phyloP scores from a whole-genome alignment of 2,329 filamentous ascomycete genomes.

The Penicillium frequentans region DNA sequence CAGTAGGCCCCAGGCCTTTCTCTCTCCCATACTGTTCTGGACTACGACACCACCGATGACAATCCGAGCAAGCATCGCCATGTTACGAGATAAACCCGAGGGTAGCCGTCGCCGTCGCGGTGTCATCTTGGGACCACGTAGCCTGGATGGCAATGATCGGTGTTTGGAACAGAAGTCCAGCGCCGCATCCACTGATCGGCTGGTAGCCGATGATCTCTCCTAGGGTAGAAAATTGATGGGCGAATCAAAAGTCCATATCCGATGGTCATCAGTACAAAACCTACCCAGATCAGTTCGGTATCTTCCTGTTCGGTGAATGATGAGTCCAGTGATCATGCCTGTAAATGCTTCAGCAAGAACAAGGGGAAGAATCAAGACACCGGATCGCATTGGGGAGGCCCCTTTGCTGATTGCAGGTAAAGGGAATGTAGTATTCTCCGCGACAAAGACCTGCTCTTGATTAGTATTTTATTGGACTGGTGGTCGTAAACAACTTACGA shows the following conservation, averaged over 20 bases:
- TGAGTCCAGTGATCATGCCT: slow-evolving; percentile 48
- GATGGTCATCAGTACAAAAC: slow-evolving; percentile 43
- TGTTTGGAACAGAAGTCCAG: slow-evolving; percentile 54
- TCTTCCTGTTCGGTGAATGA: slow-evolving; percentile 52
- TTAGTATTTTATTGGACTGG: neutral
- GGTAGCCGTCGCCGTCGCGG: slow-evolving; percentile 53
- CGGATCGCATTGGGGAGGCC: slow-evolving; percentile 61
- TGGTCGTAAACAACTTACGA: slow-evolving; percentile 27
- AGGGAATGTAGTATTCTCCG: slow-evolving; percentile 71
- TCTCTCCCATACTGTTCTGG: slow-evolving; percentile 58
- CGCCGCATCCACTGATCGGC: slow-evolving; percentile 52
- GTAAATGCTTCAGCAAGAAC: slow-evolving; percentile 49
- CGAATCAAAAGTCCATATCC: slow-evolving; percentile 51
- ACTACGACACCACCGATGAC: slow-evolving; percentile 78
- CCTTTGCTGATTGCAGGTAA: slow-evolving; percentile 69
- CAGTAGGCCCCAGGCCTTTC: slow-evolving; percentile 58
- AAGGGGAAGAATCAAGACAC: slow-evolving; percentile 61
- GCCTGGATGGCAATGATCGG: slow-evolving; percentile 59
- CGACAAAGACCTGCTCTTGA: slow-evolving; percentile 58
- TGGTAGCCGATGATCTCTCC: slow-evolving; percentile 50
- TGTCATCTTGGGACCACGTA: slow-evolving; percentile 50
- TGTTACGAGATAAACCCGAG: slow-evolving; percentile 61
- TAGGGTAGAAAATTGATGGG: slow-evolving; percentile 39
- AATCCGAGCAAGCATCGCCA: slow-evolving; percentile 68
- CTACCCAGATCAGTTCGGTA: slow-evolving; percentile 51